Evolutionary conservation across 139 green algal genomes (phyloP), one percentile per base, ranked within the genome.

Genomic region (Picochlorum costavermella): DNA sequence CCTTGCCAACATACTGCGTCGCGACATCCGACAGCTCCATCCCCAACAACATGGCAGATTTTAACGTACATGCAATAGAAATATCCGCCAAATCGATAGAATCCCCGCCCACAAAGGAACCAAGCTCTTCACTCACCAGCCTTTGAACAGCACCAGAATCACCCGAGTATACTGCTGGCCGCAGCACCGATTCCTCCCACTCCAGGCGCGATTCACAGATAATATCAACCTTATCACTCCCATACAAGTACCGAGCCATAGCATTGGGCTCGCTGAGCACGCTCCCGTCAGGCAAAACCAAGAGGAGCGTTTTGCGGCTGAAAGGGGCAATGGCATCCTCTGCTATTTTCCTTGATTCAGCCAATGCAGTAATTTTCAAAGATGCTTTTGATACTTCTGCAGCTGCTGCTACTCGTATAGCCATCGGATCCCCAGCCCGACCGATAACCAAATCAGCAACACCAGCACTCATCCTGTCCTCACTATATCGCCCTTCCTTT

Each of bases 191-290:
- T 20, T 80, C 83, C 49, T 89, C 77, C 74, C 75, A 88, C 28
- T 88, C 78, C 17, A 89, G 31, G 83, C 83, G 89, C 10, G 65
- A 50, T 17, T 81, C 64, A 6, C n/a, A 20, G 20, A 14, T 11
- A 17, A 76, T 50, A 49, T 71, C 57, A 8, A 50, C 44, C 23
- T 37, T 20, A 50, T 37, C 16, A 51, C 40, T 16, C 56, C 13
- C 50, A 84, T 73, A 77, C 20, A 90, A 25, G 30, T 74, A 87
- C 2, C 69, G 56, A 17, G 72, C 71, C 16, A 81, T 78, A 4
- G 81, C 84, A 60, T 86, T 86, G 0, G 85, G 65, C 30, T 89
- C 80, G 10, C 45, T 75, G 48, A 92, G 57, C 23, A 71, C 53
- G 10, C 43, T 68, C 23, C 64, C 60, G 14, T 67, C 44, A 13